Evolutionary conservation across 441 rosid species (phyloP).

Genomic region (Biscutella auriculata): DNA sequence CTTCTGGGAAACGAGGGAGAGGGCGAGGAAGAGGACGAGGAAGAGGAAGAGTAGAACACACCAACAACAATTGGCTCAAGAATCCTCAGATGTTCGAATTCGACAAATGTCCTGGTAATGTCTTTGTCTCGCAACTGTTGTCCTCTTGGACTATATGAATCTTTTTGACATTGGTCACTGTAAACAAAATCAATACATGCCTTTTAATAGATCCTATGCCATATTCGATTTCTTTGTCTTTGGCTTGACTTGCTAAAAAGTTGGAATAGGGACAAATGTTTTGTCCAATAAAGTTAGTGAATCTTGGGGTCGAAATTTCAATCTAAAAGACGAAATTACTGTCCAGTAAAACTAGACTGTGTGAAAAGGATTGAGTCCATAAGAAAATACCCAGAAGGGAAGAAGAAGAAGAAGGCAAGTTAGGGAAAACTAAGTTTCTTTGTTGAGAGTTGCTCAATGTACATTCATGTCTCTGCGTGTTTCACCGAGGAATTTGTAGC

Average conservation of each 20-base stretch:
- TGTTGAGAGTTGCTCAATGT: not conserved
- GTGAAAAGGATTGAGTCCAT: not conserved
- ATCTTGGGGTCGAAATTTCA: too few relatives aligned
- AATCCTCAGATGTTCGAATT: constrained; percentile 40
- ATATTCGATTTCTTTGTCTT: constrained; percentile 11
- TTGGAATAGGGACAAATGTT: constrained; percentile 10
- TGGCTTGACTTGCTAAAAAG: constrained; percentile 6
- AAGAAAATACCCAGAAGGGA: not conserved
- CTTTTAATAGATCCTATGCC: constrained; percentile 7
- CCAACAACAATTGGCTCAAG: constrained; percentile 29
- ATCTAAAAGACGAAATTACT: too few relatives aligned
- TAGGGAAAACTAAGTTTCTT: not conserved
- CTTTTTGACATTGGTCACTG: constrained; percentile 1
- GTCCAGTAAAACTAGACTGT: not conserved
- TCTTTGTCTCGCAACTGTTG: not conserved
- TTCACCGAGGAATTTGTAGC: not conserved
- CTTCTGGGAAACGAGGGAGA: constrained; percentile 49
- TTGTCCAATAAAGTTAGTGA: constrained; percentile 7
- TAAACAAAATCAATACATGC: not conserved
- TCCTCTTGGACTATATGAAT: too few relatives aligned
- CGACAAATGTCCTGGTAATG: constrained; percentile 24
- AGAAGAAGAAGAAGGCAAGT: not conserved
- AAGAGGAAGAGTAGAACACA: too few relatives aligned
- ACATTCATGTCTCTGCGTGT: not conserved
- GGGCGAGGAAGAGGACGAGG: constrained; percentile 23